Evolutionary conservation across 257 asterid species (phyloP), one percentile per base, ranked within the genome.

Genomic region (Marsdenia floribunda): DNA sequence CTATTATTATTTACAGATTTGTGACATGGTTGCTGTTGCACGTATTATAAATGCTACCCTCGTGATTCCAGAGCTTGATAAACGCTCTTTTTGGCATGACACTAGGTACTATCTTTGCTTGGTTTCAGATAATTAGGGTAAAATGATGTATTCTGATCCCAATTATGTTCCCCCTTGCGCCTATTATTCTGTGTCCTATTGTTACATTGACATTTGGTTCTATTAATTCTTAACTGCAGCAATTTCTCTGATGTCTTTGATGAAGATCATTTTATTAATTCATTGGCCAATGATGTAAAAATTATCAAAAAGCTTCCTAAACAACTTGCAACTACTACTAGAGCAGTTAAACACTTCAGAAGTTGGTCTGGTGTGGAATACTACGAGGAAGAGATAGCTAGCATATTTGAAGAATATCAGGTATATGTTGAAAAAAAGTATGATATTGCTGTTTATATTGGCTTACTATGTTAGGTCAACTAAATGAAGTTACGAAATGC

Each of bases 11-110:
- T 79, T 82, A 87, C 88, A 93, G 98, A 93, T 93, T 81, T 91
- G 98, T 73, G 98, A 93, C 84, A 93, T 93, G 98, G 98, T 93
- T 83, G 98, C 97, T 78, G 92, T 93, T 81, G 97, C 98, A 72
- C 97, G 90, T 53, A 84, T 93, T 68, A 86, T 93, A 79, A 91
- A 93, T 87, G 98, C 98, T 33, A 91, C 98, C 53, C 97, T 93
- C 35, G 95, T 93, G 86, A 93, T 93, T 84, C 98, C 98, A 72
- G 96, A 92, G 80, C 89, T 93, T 64, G 98, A 93, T 82, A 93
- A 93, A 83, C 93, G 89, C 81, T 93, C 97, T 47, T 82, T 91
- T 80, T 93, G 98, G 98, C 92, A 88, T 73, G 98, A 93, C 82
- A 84, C 98, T 33, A 93, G 98, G 98, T 91, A 80, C 47, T 13